These are phyloP conservation scores for Meripilus lineatus DNA, from an alignment of 1,284 basidiomycete species.

Conservation along the genomic window DNA sequence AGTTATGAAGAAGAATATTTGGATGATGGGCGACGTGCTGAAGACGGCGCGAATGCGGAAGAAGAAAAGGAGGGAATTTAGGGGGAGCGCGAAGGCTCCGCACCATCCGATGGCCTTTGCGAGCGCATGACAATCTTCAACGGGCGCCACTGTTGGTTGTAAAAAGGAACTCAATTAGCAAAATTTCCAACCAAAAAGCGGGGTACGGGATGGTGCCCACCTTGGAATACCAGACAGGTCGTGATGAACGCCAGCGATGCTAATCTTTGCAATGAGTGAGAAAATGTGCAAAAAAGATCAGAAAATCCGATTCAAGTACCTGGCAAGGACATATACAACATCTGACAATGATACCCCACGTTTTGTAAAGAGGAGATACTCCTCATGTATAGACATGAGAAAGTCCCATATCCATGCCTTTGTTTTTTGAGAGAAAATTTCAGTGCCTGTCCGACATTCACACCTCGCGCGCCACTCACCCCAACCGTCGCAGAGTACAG, in stretches of 20 bases:
- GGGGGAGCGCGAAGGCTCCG: constrained; percentile 17
- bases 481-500: constrained; percentile 10
- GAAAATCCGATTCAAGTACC: constrained; percentile 3
- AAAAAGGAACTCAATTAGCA: not conserved
- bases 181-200: too few relatives aligned
- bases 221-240: constrained; percentile 8
- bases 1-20: not conserved
- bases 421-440: not conserved
- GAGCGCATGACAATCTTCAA: not conserved
- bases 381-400: constrained; percentile 4
- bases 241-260: constrained; percentile 2
- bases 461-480: constrained; percentile 1
- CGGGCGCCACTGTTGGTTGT: not conserved
- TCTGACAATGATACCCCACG: constrained; percentile 1
- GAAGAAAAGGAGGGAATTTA: not conserved
- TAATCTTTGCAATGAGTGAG: not conserved
- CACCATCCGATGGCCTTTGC: constrained; percentile 4
- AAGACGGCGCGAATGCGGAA: constrained; percentile 1
- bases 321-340: constrained; percentile 8
- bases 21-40: not conserved
- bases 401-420: constrained; percentile 9
- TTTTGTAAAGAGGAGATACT: not conserved
- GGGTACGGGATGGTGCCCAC: not conserved
- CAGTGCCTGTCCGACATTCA: not conserved
- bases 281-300: not conserved